Evolutionary conservation across 2,329 filamentous ascomycete species (phyloP).

Genomic region (Diaporthe ampelina): DNA sequence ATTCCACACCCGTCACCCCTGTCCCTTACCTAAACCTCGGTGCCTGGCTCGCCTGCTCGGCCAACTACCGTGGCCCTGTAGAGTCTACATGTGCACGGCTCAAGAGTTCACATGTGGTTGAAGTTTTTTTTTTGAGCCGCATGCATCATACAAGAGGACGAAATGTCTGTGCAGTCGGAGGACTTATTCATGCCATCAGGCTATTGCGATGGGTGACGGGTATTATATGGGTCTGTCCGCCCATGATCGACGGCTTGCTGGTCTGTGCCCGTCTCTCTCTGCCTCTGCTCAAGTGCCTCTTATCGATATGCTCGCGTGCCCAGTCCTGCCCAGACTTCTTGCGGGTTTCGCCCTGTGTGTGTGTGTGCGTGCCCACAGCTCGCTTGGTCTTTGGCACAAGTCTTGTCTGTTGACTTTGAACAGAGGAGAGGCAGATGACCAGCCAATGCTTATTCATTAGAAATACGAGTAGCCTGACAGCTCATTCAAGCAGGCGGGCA

Average conservation of each 20-base stretch:
- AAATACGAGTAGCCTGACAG: neutral
- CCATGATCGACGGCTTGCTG: neutral
- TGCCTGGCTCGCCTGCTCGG: conserved; percentile 2
- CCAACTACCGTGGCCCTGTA: neutral
- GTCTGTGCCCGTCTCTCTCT: neutral
- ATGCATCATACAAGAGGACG: neutral
- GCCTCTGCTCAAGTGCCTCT: neutral
- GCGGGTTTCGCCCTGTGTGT: neutral
- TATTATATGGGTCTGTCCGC: neutral
- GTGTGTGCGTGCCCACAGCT: neutral
- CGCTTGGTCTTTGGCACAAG: neutral
- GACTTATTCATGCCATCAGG: conserved; percentile 11
- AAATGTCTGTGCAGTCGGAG: conserved; percentile 12
- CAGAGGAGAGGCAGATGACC: neutral
- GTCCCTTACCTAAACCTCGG: neutral
- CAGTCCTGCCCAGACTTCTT: conserved; percentile 12
- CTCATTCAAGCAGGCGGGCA: neutral
- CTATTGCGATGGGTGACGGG: neutral
- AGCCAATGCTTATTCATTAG: neutral
- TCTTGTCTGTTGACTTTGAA: neutral
- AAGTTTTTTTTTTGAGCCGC: conserved; percentile 9
- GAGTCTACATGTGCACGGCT: conserved; percentile 15
- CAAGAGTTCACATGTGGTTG: neutral
- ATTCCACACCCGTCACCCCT: neutral
- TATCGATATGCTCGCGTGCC: conserved; percentile 1